Percentiles rank a stretch among this genome's conserved stretches.
Evolutionary conservation across 805 yeast genomes (phyloP).

Genomic region (Pichia scutulata): DNA sequence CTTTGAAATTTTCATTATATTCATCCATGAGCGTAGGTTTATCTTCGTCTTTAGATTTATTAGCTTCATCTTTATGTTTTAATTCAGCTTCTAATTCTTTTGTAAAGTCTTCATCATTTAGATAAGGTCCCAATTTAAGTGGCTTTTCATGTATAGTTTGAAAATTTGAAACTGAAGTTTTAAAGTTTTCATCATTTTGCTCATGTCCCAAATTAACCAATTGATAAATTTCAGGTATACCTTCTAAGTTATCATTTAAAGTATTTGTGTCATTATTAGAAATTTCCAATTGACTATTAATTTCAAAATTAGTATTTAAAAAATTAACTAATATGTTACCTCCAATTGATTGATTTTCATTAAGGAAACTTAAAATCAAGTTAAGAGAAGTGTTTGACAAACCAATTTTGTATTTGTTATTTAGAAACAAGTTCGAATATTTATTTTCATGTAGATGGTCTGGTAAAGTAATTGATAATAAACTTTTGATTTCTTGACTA

Average conservation of each 20-base stretch:
- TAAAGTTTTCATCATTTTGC: slow-evolving; percentile 16
- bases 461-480: slow-evolving; percentile 67
- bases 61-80: slow-evolving; percentile 61
- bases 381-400: slow-evolving; percentile 83
- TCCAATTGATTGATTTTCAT: slow-evolving; percentile 87
- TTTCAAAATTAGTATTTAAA: slow-evolving; percentile 74
- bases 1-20: slow-evolving; percentile 50
- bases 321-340: slow-evolving; percentile 81
- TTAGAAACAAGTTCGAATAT: slow-evolving; percentile 66
- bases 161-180: slow-evolving; percentile 28
- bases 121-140: slow-evolving; percentile 76
- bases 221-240: slow-evolving; percentile 37
- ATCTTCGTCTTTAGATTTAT: slow-evolving; percentile 16
- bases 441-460: slow-evolving; percentile 81
- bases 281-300: slow-evolving; percentile 35
- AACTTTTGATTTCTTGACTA: slow-evolving; percentile 62
- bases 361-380: slow-evolving; percentile 73
- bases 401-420: slow-evolving; percentile 63
- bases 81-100: slow-evolving; percentile 82
- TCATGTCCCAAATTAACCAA: slow-evolving; percentile 26
- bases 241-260: slow-evolving; percentile 39
- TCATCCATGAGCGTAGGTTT: slow-evolving; percentile 51
- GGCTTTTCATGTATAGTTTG: slow-evolving; percentile 50
- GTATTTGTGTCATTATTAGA: slow-evolving; percentile 35
- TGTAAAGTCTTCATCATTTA: slow-evolving; percentile 76